Evolutionary conservation across 768 basidiomycete genomes (phyloP).

Genomic region (Russula sp.): DNA sequence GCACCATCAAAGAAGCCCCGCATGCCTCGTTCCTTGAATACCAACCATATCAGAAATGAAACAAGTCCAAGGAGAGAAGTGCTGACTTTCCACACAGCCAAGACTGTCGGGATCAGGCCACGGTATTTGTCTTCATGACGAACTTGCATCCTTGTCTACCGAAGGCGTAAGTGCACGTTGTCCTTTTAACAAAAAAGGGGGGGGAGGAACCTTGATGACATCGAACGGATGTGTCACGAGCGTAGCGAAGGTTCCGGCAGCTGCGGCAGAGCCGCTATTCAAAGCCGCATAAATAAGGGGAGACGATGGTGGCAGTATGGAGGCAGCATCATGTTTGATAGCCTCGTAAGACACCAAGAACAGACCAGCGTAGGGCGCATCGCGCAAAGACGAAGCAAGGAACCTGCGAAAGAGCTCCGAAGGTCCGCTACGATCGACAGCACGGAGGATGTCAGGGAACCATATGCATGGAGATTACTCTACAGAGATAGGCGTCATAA

Average conservation of each 20-base stretch:
- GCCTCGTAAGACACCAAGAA: constrained; percentile 88
- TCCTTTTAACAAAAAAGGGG: constrained; percentile 13
- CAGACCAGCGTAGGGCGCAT: constrained; percentile 91
- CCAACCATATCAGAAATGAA: not conserved
- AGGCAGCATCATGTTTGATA: constrained; percentile 72
- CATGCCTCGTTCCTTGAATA: constrained; percentile 68
- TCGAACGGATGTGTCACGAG: constrained; percentile 90
- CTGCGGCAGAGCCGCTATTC: constrained; percentile 67
- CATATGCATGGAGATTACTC: constrained; percentile 78
- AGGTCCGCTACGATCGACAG: constrained; percentile 61
- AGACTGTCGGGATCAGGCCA: constrained; percentile 60
- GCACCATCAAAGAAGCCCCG: constrained; percentile 84
- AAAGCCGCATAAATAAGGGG: constrained; percentile 48
- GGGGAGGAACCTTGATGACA: constrained; percentile 70
- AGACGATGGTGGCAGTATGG: constrained; percentile 43
- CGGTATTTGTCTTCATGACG: constrained; percentile 74
- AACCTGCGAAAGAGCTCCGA: constrained; percentile 84
- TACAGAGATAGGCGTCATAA: constrained; percentile 33
- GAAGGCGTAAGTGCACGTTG: not conserved
- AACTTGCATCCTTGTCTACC: constrained; percentile 88
- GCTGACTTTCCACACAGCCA: constrained; percentile 67
- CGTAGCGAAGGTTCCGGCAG: constrained; percentile 82
- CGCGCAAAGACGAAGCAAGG: constrained; percentile 82
- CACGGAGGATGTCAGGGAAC: constrained; percentile 57
- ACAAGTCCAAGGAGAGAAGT: not conserved